Evolutionary conservation across 768 basidiomycete genomes (phyloP), one percentile per base, ranked within the genome.

Genomic region (Boletus reticuloceps): DNA sequence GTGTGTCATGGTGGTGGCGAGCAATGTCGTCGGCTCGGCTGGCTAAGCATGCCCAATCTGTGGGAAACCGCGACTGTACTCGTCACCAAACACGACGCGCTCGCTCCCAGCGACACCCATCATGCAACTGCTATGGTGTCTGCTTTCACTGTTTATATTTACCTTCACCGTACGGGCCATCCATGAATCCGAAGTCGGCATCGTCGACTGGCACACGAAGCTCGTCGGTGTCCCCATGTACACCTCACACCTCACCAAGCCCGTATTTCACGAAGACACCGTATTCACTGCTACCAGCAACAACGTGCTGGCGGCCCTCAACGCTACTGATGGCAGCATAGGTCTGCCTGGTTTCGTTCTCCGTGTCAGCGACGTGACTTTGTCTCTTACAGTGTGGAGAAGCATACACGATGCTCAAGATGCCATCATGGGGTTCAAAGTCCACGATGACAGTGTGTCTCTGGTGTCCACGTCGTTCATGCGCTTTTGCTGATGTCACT

Each of bases 121-220:
- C 39, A 72, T 62, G 62, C 62, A 47, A 19, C 61, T 52, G 25
- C 54, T 61, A 46, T 56, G 53, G 38, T 61, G 57, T 42, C 48
- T 62, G 29, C 53, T 70, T 19, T 39, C 60, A n/a, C 27, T 64
- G 17, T 59, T 59, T 11, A 1, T 60, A 13, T 48, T 62, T 27
- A 27, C 66, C 10, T 56, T 72, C 25, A 47, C 67, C 38, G 69
- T 73, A 25, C 71, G 65, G 54, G 85, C 85, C 27, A 71, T 89
- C 34, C 85, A 89, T 56, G 80, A 88, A 64, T 81, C 86, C 22
- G 89, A 93, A 53, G 88, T 83, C 51, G 90, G 91, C 42, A 74
- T 88, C 42, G 79, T 94, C 43, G 94, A 96, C 75, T 98, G 94
- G 94, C 81, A 97, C 71, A 89, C 84, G 61, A 71, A 78, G 14